Evolutionary conservation across 352 stramenopile genomes (phyloP).

Genomic region (Saprolegnia parasitica): DNA sequence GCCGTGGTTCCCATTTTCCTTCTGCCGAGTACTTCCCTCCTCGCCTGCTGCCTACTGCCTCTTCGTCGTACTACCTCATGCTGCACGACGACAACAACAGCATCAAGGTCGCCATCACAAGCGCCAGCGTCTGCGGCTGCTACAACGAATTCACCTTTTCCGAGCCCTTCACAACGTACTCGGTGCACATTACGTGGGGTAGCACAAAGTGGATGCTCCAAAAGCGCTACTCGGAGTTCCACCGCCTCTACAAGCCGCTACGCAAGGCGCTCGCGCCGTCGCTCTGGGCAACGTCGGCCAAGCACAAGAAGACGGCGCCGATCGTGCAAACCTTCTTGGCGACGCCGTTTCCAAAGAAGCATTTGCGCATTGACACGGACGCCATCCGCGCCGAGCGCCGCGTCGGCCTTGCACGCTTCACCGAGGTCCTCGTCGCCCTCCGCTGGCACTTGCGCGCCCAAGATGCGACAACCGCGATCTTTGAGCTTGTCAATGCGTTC

Average conservation of each 20-base stretch:
- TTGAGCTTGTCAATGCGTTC: constrained; percentile 15
- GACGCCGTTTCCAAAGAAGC: constrained; percentile 20
- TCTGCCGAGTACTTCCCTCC: not conserved
- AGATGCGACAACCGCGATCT: not conserved
- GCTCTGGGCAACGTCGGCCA: not conserved
- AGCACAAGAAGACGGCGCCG: not conserved
- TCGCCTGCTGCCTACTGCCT: too few relatives aligned
- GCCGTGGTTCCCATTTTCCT: too few relatives aligned
- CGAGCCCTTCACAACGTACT: constrained; percentile 3
- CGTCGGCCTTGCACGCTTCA: not conserved
- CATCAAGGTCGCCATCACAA: not conserved
- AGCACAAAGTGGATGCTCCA: constrained; percentile 8
- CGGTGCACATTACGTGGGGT: constrained; percentile 5
- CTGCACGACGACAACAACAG: not conserved
- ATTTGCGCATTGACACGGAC: constrained; percentile 10
- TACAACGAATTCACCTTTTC: constrained; percentile 5
- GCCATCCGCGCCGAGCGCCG: not conserved
- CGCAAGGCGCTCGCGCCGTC: not conserved
- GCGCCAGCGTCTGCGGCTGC: not conserved
- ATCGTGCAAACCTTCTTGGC: constrained; percentile 8
- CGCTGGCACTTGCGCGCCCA: not conserved
- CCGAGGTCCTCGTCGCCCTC: not conserved
- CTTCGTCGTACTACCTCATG: not conserved
- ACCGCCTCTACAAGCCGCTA: not conserved
- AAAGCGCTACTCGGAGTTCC: constrained; percentile 7